phyloP scores from a whole-genome alignment of 2,329 filamentous ascomycete species.

The Leptodontidium sp. region DNA sequence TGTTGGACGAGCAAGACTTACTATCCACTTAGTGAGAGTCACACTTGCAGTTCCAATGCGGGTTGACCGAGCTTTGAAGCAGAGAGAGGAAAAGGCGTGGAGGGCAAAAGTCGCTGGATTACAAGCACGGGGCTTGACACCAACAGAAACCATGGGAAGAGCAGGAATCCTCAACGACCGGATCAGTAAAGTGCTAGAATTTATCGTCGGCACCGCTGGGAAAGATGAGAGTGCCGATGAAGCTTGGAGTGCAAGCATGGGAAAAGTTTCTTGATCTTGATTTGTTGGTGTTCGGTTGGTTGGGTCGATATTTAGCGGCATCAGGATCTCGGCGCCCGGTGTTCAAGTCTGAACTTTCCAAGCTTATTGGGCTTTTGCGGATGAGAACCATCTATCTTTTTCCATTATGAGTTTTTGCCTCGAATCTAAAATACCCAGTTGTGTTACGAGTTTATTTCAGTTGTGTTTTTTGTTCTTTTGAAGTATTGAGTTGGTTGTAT shows the following conservation, averaged over 20 bases:
- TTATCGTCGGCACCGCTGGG: constrained; percentile 52
- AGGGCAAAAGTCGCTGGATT: constrained; percentile 49
- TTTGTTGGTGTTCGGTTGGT: constrained; percentile 13
- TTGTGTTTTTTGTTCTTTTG: not conserved
- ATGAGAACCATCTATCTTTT: not conserved
- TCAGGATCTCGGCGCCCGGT: constrained; percentile 19
- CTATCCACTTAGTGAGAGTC: constrained; percentile 50
- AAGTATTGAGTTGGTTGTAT: not conserved
- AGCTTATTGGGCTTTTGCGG: constrained; percentile 2
- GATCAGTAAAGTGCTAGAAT: constrained; percentile 50
- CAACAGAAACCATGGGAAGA: constrained; percentile 41
- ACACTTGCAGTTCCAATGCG: constrained; percentile 51
- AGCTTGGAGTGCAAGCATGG: constrained; percentile 44
- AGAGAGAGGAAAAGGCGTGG: constrained; percentile 50
- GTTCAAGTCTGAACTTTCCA: constrained; percentile 24
- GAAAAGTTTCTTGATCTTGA: constrained; percentile 29
- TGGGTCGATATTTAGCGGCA: constrained; percentile 28
- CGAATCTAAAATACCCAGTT: constrained; percentile 12
- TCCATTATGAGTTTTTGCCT: not conserved
- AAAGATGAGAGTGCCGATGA: constrained; percentile 51
- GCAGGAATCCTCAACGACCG: constrained; percentile 50
- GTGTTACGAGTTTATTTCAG: not conserved
- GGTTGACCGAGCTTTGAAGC: constrained; percentile 50
- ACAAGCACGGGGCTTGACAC: constrained; percentile 46
- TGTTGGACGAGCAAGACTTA: constrained; percentile 48